These are phyloP conservation scores for Urostyla sp. DNA, from an alignment of 73 alveolate genomes.

Conservation along the genomic window DNA sequence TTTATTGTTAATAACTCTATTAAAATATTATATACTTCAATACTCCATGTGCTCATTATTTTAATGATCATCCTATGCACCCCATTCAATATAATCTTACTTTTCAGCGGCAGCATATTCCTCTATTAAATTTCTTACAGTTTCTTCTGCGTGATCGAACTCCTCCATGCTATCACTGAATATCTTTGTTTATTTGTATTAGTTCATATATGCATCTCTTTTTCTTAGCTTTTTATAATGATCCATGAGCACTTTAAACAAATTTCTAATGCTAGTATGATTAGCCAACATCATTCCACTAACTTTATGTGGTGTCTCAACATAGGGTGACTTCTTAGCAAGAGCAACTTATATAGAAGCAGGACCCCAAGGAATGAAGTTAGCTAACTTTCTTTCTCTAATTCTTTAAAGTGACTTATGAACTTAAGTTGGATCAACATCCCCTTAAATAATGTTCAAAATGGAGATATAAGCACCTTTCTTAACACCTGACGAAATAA, in stretches of 20 bases:
- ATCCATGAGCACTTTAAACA: conserved; percentile 88
- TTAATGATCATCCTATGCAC: no score
- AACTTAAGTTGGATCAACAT: conserved; percentile 99
- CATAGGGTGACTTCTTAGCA: conserved; percentile 94
- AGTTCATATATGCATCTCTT: conserved; percentile 96
- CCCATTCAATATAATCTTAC: conserved; percentile 93
- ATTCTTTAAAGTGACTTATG: conserved; percentile 98
- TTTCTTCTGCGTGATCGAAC: conserved; percentile 89
- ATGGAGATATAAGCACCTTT: conserved; percentile 96
- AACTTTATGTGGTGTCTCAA: conserved; percentile 97
- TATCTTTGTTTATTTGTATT: conserved; percentile 86
- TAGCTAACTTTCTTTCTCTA: conserved; percentile 96
- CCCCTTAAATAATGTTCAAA: conserved; percentile 98
- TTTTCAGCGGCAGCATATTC: conserved; percentile 97
- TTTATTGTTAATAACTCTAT: no score
- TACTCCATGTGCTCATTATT: no score
- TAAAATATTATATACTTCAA: no score
- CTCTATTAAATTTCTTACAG: conserved; percentile 81
- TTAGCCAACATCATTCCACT: conserved; percentile 99
- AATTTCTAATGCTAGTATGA: conserved; percentile 94
- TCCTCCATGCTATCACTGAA: conserved; percentile 88
- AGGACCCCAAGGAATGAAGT: conserved; percentile 99
- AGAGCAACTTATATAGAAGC: conserved; percentile 98
- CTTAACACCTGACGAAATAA: conserved; percentile 94
- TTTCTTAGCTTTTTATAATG: conserved; percentile 88